These are phyloP conservation scores for Flaveria brownii DNA, from an alignment of 129 eudicot genomes.

Conservation along the genomic window DNA sequence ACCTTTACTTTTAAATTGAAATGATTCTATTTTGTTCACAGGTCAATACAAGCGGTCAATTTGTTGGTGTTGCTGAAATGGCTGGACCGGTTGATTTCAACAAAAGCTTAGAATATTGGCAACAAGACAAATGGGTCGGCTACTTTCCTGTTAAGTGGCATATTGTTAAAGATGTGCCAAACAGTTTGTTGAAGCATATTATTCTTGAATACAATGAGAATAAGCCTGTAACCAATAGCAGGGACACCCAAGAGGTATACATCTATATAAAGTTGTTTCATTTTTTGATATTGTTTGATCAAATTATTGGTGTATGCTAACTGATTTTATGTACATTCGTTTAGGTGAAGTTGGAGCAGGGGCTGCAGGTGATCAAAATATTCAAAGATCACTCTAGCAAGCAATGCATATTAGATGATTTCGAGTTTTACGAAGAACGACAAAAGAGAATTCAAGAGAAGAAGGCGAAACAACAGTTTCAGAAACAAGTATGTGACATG, in stretches of 20 bases:
- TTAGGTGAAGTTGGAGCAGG: constrained; percentile 81
- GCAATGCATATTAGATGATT: constrained; percentile 76
- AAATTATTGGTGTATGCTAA: background rate
- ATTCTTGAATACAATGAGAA: constrained; percentile 78
- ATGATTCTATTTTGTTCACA: constrained; percentile 10
- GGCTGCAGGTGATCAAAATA: constrained; percentile 63
- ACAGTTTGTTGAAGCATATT: constrained; percentile 76
- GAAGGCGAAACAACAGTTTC: constrained; percentile 66
- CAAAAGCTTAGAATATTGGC: constrained; percentile 85
- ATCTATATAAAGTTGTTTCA: background rate
- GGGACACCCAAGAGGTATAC: constrained; percentile 87
- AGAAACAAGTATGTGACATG: constrained; percentile 55
- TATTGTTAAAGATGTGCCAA: constrained; percentile 82
- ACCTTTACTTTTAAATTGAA: background rate
- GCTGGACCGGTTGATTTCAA: constrained; percentile 76
- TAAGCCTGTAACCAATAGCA: constrained; percentile 84
- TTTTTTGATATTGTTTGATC: background rate
- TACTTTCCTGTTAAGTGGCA: constrained; percentile 95
- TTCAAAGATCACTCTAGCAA: constrained; percentile 70
- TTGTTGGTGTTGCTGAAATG: constrained; percentile 89
- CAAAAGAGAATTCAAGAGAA: constrained; percentile 80
- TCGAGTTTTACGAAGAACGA: constrained; percentile 76
- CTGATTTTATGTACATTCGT: background rate
- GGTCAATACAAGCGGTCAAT: constrained; percentile 85
- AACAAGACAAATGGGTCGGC: constrained; percentile 91